Evolutionary conservation across 2,329 filamentous ascomycete genomes (phyloP).

Genomic region (Cercospora sojina): DNA sequence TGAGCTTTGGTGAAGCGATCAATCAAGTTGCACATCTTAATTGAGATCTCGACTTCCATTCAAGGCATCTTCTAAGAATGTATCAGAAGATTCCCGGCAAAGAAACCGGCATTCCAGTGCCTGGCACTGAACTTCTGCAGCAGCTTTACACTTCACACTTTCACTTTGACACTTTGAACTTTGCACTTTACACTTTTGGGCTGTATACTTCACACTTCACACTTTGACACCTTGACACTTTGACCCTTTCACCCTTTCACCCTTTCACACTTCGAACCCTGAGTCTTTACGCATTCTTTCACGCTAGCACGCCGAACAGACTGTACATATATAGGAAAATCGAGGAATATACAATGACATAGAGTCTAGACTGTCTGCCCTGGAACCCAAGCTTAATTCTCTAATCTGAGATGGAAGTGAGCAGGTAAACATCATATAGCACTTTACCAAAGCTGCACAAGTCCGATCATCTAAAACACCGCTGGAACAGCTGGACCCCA

Average conservation of each 20-base stretch:
- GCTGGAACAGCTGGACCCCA: conserved; percentile 37
- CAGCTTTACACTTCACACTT: not conserved
- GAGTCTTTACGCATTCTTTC: not conserved
- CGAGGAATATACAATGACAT: no score
- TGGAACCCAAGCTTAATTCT: no score
- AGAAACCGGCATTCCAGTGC: not conserved
- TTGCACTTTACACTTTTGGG: not conserved
- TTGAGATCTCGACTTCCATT: not conserved
- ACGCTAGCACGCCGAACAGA: no score
- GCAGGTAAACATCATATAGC: not conserved
- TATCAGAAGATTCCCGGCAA: not conserved
- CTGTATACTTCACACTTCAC: no score
- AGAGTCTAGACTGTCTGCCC: no score
- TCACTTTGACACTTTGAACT: not conserved
- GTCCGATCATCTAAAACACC: conserved; percentile 7
- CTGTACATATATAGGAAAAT: no score
- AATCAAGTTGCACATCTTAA: not conserved
- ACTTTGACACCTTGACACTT: no score
- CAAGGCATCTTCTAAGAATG: not conserved
- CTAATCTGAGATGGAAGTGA: not conserved
- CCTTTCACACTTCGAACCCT: not conserved
- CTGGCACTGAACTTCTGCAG: not conserved
- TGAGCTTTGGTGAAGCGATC: not conserved
- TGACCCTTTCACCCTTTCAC: no score
- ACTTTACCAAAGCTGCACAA: not conserved